Evolutionary conservation across 2,329 filamentous ascomycete genomes (phyloP).

Genomic region (Penicillium sclerotigenum): DNA sequence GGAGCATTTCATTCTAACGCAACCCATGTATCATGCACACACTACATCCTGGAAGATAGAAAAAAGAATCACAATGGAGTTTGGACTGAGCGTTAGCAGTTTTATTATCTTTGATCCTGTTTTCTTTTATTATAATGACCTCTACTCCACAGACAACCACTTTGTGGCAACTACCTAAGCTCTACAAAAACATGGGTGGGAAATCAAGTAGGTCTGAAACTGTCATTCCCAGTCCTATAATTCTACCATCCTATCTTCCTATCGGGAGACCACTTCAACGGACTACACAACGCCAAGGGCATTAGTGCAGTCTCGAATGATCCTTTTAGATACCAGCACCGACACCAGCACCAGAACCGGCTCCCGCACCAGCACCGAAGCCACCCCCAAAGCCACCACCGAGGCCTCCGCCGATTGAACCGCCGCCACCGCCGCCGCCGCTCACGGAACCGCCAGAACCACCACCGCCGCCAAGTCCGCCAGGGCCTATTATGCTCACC

Average conservation of each 20-base stretch:
- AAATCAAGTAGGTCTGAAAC: background rate
- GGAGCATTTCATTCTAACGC: conserved; percentile 14
- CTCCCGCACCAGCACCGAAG: background rate
- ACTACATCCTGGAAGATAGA: conserved; percentile 16
- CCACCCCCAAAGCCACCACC: conserved; percentile 2
- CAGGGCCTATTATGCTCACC: background rate
- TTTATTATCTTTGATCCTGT: background rate
- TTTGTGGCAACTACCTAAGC: no score
- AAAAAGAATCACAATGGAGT: conserved; percentile 21
- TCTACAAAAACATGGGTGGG: background rate
- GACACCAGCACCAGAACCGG: background rate
- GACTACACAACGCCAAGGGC: background rate
- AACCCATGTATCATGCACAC: conserved; percentile 19
- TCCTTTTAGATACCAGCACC: background rate
- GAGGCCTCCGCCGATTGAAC: conserved; percentile 2
- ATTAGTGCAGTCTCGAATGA: background rate
- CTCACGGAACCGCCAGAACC: background rate
- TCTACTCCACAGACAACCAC: background rate
- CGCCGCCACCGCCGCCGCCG: conserved; percentile 1
- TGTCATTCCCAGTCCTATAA: background rate
- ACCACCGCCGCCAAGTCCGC: background rate
- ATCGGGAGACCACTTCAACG: background rate
- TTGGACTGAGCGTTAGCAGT: conserved; percentile 9
- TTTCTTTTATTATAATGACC: background rate
- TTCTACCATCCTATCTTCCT: background rate